phyloP scores from a whole-genome alignment of 139 green algal species.

The Chlamydomonas asymmetrica region DNA sequence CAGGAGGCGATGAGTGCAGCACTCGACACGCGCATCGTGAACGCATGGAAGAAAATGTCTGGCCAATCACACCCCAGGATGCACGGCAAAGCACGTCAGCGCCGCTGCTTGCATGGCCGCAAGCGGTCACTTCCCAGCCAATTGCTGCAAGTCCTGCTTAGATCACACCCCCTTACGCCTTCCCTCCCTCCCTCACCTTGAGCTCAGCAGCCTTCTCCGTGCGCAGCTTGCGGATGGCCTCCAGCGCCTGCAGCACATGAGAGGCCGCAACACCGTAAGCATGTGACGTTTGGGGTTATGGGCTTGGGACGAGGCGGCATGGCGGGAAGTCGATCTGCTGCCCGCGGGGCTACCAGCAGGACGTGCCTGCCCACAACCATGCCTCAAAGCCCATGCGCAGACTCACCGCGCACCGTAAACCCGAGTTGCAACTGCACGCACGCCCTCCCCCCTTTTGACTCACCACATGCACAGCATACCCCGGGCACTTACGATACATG shows the following conservation, averaged over 20 bases:
- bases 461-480: background rate
- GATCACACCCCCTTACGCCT: constrained; percentile 66
- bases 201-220: constrained; percentile 70
- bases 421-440: background rate
- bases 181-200: constrained; percentile 61
- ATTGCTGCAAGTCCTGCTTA: constrained; percentile 49
- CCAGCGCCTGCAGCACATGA: constrained; percentile 69
- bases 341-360: too few species aligned
- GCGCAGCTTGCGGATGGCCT: constrained; percentile 85
- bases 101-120: background rate
- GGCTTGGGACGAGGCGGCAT: too few species aligned
- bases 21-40: too few species aligned
- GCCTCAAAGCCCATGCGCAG: too few species aligned
- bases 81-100: background rate
- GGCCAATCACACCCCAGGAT: too few species aligned
- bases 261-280: too few species aligned
- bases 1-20: background rate
- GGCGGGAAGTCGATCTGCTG: too few species aligned
- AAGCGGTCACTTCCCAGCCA: constrained; percentile 1
- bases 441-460: background rate
- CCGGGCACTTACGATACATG: too few species aligned
- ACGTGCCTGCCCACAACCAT: too few species aligned
- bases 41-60: too few species aligned
- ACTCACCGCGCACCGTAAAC: background rate
- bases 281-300: too few species aligned